Evolutionary conservation across 176 grass and related monocot species (phyloP).

Genomic region (Ananas comosus): DNA sequence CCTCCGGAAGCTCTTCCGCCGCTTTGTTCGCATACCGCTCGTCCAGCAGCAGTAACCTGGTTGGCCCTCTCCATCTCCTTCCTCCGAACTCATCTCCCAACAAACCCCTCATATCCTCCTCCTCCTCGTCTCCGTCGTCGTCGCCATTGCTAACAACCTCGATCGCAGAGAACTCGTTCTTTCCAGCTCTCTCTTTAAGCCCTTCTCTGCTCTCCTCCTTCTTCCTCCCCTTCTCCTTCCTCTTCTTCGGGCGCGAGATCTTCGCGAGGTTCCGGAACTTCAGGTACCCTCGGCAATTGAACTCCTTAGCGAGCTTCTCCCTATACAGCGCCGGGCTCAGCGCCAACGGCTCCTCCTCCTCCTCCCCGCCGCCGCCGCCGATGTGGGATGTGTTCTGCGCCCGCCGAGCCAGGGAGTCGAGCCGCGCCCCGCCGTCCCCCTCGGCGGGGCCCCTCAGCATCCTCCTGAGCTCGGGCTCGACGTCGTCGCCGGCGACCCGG

Average conservation of each 20-base stretch:
- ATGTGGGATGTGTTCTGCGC: background rate
- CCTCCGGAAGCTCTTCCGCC: conserved; percentile 47
- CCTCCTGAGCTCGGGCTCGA: conserved; percentile 26
- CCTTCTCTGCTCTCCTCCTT: background rate
- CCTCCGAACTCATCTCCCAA: conserved; percentile 39
- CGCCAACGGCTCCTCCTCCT: conserved; percentile 8
- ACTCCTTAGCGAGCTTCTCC: conserved; percentile 66
- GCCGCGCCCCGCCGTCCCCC: conserved; percentile 14
- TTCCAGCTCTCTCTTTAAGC: conserved; percentile 3
- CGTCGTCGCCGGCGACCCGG: conserved; percentile 49
- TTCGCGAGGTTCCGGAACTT: conserved; percentile 64
- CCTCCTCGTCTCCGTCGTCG: conserved; percentile 23
- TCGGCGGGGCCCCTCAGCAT: conserved; percentile 13
- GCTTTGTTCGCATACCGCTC: conserved; percentile 45
- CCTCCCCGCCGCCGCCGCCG: background rate
- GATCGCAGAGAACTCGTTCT: conserved; percentile 32
- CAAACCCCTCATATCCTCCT: conserved; percentile 60
- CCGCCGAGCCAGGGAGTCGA: background rate
- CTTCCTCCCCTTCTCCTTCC: conserved; percentile 13
- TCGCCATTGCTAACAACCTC: conserved; percentile 29
- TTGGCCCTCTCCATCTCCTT: conserved; percentile 44
- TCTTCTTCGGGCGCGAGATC: conserved; percentile 76
- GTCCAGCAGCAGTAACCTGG: conserved; percentile 66
- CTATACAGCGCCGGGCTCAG: conserved; percentile 42
- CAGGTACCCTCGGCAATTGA: conserved; percentile 64